Base-by-base conservation (phyloP, 2,329 filamentous ascomycete species). In the Cadophora luteo-olivacea region DNA sequence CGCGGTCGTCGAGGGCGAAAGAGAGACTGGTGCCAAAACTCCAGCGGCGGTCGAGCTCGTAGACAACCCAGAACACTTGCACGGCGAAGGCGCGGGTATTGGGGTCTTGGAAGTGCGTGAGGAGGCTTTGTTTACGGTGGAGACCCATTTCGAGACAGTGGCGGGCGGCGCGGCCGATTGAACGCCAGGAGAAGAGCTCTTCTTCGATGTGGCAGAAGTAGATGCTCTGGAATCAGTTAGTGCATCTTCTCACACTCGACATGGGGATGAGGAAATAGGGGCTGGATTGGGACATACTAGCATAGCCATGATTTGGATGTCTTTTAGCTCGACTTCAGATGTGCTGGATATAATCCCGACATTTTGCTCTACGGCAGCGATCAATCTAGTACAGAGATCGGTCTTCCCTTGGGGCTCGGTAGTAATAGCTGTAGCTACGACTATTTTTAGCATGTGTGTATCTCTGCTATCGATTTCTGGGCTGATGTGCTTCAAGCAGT, bases 151-250 rank as follows among this genome's bases (percentile, higher is more conserved):
- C 49, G 25, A 52, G 22, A 52, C 49, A 52, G 6, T 52, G 49
- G 9, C 49, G 49, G 3, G 49, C 49, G 7, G 49, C 49, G 14
- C 49, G 49, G 24, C 49, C 49, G 11, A 52, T 29, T 9, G 49
- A 22, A 29, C 49, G 49, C 49, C 49, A 52, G 22, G 22, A 12
- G 7, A 52, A 52, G 24, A 52, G n/a, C 14, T 52, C 49, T 52
- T 52, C 49, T 52, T 52, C 49, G 24, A 52, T 16, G 22, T 52
- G 49, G 49, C 49, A 52, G 24, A 52, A 52, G 49, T 52, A 52
- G 24, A 52, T 52, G 24, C 49, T 52, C 49, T 52, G 9, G 3
- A 52, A 24, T 2, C 6, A 52, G 49, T 52, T 29, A 52, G 49
- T 24, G 24, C 5, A 11, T 52, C 4, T 29, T 24, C 29, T 16